phyloP scores from a whole-genome alignment of 1,139 yeast genomes.

The Taphrina pruni region DNA sequence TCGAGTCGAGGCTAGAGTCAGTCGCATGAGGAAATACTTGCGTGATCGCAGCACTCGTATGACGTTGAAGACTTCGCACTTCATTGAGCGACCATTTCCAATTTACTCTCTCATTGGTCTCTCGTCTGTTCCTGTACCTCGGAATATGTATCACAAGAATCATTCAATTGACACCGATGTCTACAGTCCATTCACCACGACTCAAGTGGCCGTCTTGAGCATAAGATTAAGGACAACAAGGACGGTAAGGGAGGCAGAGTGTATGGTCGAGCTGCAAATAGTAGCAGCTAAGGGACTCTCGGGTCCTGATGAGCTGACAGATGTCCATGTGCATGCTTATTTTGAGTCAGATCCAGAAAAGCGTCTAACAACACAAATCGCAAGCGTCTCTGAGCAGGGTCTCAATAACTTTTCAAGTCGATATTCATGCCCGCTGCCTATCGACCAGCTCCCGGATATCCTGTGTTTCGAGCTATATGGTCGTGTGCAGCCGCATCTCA shows the following conservation, averaged over 20 bases:
- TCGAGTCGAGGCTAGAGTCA: slow-evolving; percentile 36
- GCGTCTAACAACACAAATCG: slow-evolving; percentile 28
- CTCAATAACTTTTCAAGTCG: slow-evolving; percentile 30
- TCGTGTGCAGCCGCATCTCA: slow-evolving; percentile 44
- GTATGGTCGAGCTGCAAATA: slow-evolving; percentile 42
- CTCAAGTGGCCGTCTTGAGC: slow-evolving; percentile 22
- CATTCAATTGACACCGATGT: slow-evolving; percentile 43
- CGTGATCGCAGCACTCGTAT: not conserved
- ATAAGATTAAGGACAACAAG: slow-evolving; percentile 42
- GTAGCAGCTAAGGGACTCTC: slow-evolving; percentile 17
- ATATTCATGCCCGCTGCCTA: slow-evolving; percentile 21
- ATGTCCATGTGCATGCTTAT: slow-evolving; percentile 37
- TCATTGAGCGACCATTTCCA: slow-evolving; percentile 18
- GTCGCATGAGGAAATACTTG: not conserved
- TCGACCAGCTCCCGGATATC: slow-evolving; percentile 13
- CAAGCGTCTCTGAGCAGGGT: not conserved
- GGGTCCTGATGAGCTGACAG: slow-evolving; percentile 42
- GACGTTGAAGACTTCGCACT: slow-evolving; percentile 34
- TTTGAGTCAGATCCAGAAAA: slow-evolving; percentile 18
- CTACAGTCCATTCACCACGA: slow-evolving; percentile 42
- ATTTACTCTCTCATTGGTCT: slow-evolving; percentile 29
- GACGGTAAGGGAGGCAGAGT: slow-evolving; percentile 33
- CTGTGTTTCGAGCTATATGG: slow-evolving; percentile 46
- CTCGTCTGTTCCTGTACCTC: slow-evolving; percentile 29
- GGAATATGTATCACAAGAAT: not conserved